These are phyloP conservation scores for Quercus lobata DNA, from an alignment of 331 rosid species.

Conservation along the genomic window DNA sequence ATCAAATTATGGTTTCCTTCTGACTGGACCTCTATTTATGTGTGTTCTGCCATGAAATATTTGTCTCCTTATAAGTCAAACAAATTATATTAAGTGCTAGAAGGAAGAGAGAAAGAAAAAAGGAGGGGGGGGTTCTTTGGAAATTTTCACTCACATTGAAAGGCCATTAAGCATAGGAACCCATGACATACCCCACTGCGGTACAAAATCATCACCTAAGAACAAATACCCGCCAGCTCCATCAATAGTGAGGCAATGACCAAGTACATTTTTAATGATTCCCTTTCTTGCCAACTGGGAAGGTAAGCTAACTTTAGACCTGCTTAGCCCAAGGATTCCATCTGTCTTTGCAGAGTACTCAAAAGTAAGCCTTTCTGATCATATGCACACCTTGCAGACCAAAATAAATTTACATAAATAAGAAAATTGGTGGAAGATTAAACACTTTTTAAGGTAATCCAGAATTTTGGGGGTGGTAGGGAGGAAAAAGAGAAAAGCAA, in stretches of 20 bases:
- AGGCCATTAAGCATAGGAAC: constrained; percentile 52
- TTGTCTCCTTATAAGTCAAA: background rate
- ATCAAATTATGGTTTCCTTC: background rate
- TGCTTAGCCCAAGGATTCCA: constrained; percentile 73
- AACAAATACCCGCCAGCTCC: constrained; percentile 79
- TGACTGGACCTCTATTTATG: background rate
- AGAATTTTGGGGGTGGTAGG: background rate
- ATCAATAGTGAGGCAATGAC: constrained; percentile 61
- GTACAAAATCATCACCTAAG: constrained; percentile 74
- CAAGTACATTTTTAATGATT: constrained; percentile 68
- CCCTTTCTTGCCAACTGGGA: constrained; percentile 73
- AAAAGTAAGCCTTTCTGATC: constrained; percentile 81
- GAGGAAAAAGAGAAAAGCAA: constrained; percentile 1
- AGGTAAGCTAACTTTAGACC: constrained; percentile 69
- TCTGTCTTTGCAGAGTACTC: constrained; percentile 62
- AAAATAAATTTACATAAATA: constrained; percentile 13
- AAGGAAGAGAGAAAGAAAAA: background rate
- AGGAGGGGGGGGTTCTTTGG: background rate
- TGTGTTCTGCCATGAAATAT: background rate
- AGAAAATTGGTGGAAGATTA: background rate
- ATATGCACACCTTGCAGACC: constrained; percentile 66
- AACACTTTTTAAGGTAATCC: background rate
- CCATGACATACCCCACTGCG: constrained; percentile 76
- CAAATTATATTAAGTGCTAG: background rate
- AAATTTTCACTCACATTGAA: constrained; percentile 48